These are phyloP conservation scores for Calocera viscosa DNA, from an alignment of 768 basidiomycete species.

Conservation along the genomic window DNA sequence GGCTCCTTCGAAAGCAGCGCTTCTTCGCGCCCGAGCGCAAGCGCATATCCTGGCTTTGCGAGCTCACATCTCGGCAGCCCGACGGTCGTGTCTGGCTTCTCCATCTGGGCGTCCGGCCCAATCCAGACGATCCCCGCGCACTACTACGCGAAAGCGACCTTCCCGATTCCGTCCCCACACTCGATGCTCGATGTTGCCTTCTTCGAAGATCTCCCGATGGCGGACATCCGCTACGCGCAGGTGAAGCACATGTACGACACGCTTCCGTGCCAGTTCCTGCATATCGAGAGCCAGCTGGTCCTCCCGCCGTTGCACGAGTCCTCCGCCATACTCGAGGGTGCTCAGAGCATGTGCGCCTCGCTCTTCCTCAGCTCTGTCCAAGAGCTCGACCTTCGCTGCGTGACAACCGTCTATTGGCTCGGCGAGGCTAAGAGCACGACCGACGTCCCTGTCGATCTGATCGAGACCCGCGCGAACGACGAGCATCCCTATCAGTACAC, in stretches of 20 bases:
- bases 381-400: slow-evolving; percentile 13
- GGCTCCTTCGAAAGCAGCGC: slow-evolving; percentile 8
- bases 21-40: background rate
- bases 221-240: slow-evolving; percentile 12
- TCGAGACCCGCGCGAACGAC: background rate
- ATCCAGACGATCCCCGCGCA: slow-evolving; percentile 3
- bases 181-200: slow-evolving; percentile 10
- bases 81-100: slow-evolving; percentile 2
- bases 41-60: background rate
- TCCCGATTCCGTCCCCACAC: slow-evolving; percentile 4
- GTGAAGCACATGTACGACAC: slow-evolving; percentile 18
- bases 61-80: background rate
- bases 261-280: slow-evolving; percentile 21
- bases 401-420: slow-evolving; percentile 18
- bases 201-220: slow-evolving; percentile 18
- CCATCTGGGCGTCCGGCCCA: background rate
- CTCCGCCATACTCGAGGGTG: slow-evolving; percentile 8
- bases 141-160: slow-evolving; percentile 2
- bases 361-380: slow-evolving; percentile 14
- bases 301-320: slow-evolving; percentile 11
- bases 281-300: slow-evolving; percentile 16
- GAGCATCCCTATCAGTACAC: slow-evolving; percentile 9
- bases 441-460: background rate
- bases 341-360: background rate
- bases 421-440: slow-evolving; percentile 10